A percentile compares a stretch with the other conserved stretches of the same genome.
phyloP scores from a whole-genome alignment of 179 eudicot species.

The Heliamphora pulchella region DNA sequence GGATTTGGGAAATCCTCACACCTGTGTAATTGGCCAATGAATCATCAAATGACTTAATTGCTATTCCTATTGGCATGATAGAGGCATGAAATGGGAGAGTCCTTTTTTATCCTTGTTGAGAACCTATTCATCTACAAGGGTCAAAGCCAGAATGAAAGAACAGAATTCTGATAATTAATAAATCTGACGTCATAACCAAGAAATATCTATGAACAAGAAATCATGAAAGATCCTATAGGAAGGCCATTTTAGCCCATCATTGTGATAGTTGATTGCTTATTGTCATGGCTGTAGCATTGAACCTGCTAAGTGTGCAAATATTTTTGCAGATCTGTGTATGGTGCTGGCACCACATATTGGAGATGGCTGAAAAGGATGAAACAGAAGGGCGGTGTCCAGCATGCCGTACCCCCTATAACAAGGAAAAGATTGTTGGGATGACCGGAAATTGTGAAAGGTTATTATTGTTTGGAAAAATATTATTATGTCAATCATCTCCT shows the following conservation, averaged over 20 bases:
- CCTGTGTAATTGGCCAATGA: neutral
- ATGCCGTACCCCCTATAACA: constrained; percentile 73
- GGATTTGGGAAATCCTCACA: too few relatives aligned
- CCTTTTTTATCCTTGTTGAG: neutral
- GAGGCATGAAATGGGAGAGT: neutral
- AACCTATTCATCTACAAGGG: neutral
- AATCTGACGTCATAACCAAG: neutral
- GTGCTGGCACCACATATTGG: constrained; percentile 96
- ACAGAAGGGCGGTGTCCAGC: constrained; percentile 83
- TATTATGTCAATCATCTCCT: neutral
- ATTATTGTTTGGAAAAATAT: neutral
- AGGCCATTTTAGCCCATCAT: neutral
- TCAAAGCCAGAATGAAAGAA: neutral
- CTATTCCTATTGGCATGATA: neutral
- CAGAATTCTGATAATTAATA: neutral
- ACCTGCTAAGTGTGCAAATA: neutral
- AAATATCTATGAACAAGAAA: neutral
- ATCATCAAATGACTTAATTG: neutral
- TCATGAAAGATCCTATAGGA: neutral
- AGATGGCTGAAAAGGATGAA: constrained; percentile 86
- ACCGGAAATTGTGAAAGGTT: constrained; percentile 57
- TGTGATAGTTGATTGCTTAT: neutral
- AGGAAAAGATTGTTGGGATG: constrained; percentile 71
- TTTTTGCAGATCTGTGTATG: constrained; percentile 68
- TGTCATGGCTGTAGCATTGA: neutral